These are phyloP conservation scores for Aurinia saxatilis DNA, from an alignment of 345 rosid genomes.

Conservation along the genomic window DNA sequence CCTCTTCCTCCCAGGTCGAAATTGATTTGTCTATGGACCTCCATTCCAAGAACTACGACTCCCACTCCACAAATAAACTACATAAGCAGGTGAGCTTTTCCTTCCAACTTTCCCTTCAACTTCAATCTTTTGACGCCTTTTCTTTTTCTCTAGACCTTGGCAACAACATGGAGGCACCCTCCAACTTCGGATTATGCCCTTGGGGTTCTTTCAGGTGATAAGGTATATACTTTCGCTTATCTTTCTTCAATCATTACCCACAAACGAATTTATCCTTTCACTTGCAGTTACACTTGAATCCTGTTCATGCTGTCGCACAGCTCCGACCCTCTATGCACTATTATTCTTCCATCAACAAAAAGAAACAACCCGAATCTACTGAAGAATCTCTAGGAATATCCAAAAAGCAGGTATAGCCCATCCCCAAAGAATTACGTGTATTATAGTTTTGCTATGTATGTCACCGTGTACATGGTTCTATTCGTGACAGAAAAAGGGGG, in stretches of 20 bases:
- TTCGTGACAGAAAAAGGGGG: constrained; percentile 42
- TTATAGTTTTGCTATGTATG: neutral
- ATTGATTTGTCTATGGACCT: constrained; percentile 61
- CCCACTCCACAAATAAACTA: constrained; percentile 25
- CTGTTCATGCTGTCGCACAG: constrained; percentile 77
- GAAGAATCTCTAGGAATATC: constrained; percentile 44
- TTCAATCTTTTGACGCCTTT: constrained; percentile 2
- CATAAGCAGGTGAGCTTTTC: constrained; percentile 55
- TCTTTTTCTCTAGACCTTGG: constrained; percentile 44
- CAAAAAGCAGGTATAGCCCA: constrained; percentile 71
- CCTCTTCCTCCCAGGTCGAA: constrained; percentile 46
- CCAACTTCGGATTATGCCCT: constrained; percentile 48
- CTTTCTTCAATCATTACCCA: too few species aligned
- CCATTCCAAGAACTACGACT: constrained; percentile 47
- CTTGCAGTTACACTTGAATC: constrained; percentile 85
- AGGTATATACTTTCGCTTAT: too few species aligned
- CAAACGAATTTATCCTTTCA: neutral
- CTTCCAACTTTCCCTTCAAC: neutral
- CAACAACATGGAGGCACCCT: constrained; percentile 46
- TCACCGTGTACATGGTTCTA: neutral
- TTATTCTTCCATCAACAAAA: constrained; percentile 37
- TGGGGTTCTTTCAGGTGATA: constrained; percentile 66
- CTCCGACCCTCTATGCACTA: constrained; percentile 64
- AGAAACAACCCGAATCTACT: constrained; percentile 25
- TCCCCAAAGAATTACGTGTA: too few species aligned